phyloP scores from a whole-genome alignment of 2,329 filamentous ascomycete genomes.

The Capronia epimyces region DNA sequence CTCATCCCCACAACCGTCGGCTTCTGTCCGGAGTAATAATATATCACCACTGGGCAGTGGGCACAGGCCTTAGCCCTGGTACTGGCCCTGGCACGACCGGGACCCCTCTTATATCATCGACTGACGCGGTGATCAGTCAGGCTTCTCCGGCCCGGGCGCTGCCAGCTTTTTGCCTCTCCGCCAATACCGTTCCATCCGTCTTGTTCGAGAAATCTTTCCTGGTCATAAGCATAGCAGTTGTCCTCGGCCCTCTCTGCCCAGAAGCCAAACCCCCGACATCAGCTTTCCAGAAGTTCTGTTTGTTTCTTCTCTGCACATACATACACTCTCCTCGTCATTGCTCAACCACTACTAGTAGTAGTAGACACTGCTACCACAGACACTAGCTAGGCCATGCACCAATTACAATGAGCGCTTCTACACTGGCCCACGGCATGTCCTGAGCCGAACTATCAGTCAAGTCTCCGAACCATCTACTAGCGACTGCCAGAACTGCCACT shows the following conservation, averaged over 20 bases:
- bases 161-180: neutral
- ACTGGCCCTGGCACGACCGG: neutral
- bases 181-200: neutral
- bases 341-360: no score
- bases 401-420: neutral
- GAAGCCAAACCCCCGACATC: neutral
- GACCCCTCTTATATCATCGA: neutral
- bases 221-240: neutral
- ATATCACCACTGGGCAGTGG: neutral
- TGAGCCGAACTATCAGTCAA: constrained; percentile 7
- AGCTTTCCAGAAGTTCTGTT: neutral
- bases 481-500: constrained; percentile 1
- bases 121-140: neutral
- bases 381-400: neutral
- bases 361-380: neutral
- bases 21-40: neutral
- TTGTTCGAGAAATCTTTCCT: neutral
- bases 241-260: neutral
- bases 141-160: neutral
- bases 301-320: no score
- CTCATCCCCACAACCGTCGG: neutral
- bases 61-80: neutral
- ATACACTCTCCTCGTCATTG: no score
- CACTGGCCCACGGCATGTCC: constrained; percentile 1
- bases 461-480: neutral